Evolutionary conservation across 306 rosid genomes (phyloP).

Genomic region (Psophocarpus tetragonolobus): DNA sequence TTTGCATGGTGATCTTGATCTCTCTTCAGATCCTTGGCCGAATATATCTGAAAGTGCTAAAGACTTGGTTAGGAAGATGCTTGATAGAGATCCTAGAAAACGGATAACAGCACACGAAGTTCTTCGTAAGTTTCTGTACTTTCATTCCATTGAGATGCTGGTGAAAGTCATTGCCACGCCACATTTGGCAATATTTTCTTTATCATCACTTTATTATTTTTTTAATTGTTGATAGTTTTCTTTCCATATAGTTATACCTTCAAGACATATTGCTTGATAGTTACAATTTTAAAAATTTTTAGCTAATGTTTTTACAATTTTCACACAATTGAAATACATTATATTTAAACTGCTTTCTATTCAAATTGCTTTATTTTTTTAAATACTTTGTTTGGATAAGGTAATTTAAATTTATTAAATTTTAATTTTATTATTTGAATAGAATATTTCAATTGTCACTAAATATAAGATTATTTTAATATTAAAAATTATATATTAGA

Average conservation of each 20-base stretch:
- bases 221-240: background rate
- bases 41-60: constrained; percentile 74
- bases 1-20: constrained; percentile 70
- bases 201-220: background rate
- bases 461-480: no score
- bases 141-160: background rate
- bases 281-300: background rate
- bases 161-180: background rate
- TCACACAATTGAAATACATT: no score
- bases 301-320: no score
- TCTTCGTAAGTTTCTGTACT: constrained; percentile 58
- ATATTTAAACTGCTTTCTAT: no score
- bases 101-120: constrained; percentile 72
- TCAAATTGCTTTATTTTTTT: no score
- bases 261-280: no score
- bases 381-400: no score
- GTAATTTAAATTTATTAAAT: no score
- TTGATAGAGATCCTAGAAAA: constrained; percentile 66
- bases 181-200: background rate
- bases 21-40: constrained; percentile 85
- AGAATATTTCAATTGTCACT: no score
- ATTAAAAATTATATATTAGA: no score
- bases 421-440: no score
- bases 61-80: constrained; percentile 75
- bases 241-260: background rate